Percentiles rank a stretch among this genome's conserved stretches.
Evolutionary conservation across 2,329 filamentous ascomycete species (phyloP).

Genomic region (Chaetomium globosum): DNA sequence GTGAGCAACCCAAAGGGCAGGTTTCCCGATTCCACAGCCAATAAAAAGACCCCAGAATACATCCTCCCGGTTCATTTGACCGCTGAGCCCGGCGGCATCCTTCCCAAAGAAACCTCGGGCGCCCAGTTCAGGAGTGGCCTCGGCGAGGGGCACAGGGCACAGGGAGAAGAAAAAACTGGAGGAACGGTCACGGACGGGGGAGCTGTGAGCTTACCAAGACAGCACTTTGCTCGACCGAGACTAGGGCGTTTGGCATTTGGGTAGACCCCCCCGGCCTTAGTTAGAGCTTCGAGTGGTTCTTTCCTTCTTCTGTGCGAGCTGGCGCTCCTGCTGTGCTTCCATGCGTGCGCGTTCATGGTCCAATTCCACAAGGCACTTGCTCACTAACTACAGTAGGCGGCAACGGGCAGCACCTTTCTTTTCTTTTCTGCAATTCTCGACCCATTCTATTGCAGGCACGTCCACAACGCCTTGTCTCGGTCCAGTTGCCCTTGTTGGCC

Average conservation of each 20-base stretch:
- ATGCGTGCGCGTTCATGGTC: not conserved
- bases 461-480: constrained; percentile 5
- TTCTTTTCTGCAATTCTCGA: no score
- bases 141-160: not conserved
- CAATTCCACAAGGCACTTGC: not conserved
- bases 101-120: constrained; percentile 3
- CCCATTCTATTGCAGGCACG: not conserved
- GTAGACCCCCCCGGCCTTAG: not conserved
- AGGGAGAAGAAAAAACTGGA: not conserved
- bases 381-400: no score
- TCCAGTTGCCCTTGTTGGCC: constrained; percentile 13
- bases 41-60: not conserved
- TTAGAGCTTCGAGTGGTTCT: no score
- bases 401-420: no score
- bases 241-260: constrained; percentile 17
- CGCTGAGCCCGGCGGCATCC: not conserved
- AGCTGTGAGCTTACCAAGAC: constrained; percentile 15
- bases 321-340: not conserved
- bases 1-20: constrained; percentile 1
- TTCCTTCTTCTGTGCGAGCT: not conserved
- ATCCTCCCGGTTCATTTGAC: constrained; percentile 12
- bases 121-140: not conserved
- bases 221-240: constrained; percentile 25
- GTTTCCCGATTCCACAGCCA: constrained; percentile 5
- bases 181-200: not conserved